phyloP scores from a whole-genome alignment of 331 rosid genomes.

The Malus hybrid region DNA sequence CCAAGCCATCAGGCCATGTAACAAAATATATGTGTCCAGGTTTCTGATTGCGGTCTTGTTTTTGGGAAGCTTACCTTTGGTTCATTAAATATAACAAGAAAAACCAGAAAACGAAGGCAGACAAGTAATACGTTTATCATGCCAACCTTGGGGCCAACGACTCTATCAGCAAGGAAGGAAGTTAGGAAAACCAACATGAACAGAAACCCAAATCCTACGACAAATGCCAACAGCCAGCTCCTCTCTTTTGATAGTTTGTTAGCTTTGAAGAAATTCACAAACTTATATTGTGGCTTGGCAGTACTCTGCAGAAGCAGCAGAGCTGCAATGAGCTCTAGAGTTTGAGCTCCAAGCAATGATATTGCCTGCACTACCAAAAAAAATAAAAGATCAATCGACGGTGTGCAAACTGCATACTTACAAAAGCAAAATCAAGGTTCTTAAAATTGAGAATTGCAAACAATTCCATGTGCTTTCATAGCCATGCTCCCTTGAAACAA shows the following conservation, averaged over 20 bases:
- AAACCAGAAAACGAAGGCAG: background rate
- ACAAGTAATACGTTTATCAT: background rate
- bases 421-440: background rate
- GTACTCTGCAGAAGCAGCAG: conserved; percentile 50
- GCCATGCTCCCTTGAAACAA: background rate
- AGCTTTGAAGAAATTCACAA: conserved; percentile 33
- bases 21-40: background rate
- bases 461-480: background rate
- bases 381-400: background rate
- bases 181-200: conserved; percentile 32
- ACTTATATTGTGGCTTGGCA: conserved; percentile 44
- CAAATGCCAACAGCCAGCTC: conserved; percentile 61
- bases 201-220: conserved; percentile 64
- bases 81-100: background rate
- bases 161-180: conserved; percentile 36
- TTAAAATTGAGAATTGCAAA: background rate
- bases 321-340: conserved; percentile 38
- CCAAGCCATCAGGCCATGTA: background rate
- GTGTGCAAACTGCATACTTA: background rate
- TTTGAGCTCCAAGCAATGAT: conserved; percentile 41
- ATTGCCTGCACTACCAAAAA: conserved; percentile 36
- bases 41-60: background rate
- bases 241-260: conserved; percentile 27
- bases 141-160: conserved; percentile 64
- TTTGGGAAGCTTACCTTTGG: background rate